These are phyloP conservation scores for Populus ilicifolia DNA, from an alignment of 345 rosid genomes.

Conservation along the genomic window DNA sequence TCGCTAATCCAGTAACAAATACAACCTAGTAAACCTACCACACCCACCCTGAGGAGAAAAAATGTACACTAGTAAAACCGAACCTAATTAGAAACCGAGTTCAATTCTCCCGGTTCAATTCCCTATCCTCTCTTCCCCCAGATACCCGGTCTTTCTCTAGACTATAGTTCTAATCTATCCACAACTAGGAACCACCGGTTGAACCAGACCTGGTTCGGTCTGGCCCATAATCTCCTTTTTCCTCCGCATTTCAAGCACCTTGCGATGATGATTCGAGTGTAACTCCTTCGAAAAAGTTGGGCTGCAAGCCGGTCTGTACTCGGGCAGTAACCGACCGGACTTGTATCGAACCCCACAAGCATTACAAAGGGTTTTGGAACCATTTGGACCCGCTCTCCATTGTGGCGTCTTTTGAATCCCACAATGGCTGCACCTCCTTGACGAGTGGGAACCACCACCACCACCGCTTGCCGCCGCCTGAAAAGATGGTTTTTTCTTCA, in stretches of 20 bases:
- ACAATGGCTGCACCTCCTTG: slow-evolving; percentile 82
- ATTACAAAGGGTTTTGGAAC: slow-evolving; percentile 84
- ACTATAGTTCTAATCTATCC: slow-evolving; percentile 20
- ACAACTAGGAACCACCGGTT: slow-evolving; percentile 52
- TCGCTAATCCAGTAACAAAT: slow-evolving; percentile 27
- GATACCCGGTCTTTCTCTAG: neutral
- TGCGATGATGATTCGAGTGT: slow-evolving; percentile 88
- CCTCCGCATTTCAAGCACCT: slow-evolving; percentile 79
- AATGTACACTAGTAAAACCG: slow-evolving; percentile 22
- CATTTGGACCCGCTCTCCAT: slow-evolving; percentile 90
- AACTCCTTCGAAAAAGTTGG: slow-evolving; percentile 71
- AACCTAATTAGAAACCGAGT: slow-evolving; percentile 11
- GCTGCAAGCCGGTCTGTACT: slow-evolving; percentile 90
- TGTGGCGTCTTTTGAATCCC: slow-evolving; percentile 93
- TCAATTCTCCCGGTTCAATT: slow-evolving; percentile 18
- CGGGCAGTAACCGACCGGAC: slow-evolving; percentile 85
- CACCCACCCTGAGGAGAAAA: slow-evolving; percentile 22
- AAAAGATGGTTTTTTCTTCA: slow-evolving; percentile 27
- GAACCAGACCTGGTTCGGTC: slow-evolving; percentile 32
- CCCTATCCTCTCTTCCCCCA: too few relatives aligned
- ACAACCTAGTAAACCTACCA: slow-evolving; percentile 32
- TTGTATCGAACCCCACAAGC: slow-evolving; percentile 91
- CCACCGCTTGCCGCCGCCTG: neutral
- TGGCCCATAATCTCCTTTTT: slow-evolving; percentile 39
- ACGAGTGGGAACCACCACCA: slow-evolving; percentile 15